Evolutionary conservation across 1,139 yeast genomes (phyloP), one percentile per base, ranked within the genome.

Genomic region (Spathaspora sp.): DNA sequence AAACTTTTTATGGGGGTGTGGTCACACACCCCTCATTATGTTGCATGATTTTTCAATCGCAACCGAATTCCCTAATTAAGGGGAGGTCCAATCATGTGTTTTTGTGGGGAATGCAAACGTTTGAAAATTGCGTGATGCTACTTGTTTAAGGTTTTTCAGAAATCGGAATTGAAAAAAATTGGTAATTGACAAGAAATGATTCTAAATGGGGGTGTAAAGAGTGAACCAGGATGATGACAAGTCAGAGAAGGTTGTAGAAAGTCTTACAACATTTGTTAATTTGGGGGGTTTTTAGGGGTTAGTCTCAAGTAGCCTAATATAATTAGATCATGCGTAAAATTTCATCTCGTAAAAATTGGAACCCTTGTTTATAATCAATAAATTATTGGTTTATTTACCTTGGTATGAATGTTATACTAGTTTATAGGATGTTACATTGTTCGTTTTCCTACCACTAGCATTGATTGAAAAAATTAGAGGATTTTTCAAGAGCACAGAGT

Each of bases 1-100:
- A 31, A 15, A 15, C 16, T 31, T 15, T 13, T 15, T 15, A 31
- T 10, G 18, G 15, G 3, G 16, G 17, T 17, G 15, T 2, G 16
- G 17, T 17, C 16, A 17, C 38, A 18, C 20, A 26, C 29, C 29
- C 29, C 38, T 34, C 38, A 34, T 34, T n/a, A 15, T 17, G 13
- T 34, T 16, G 38, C 38, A 34, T 34, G 38, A 34, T 34, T 34
- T 29, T 34, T 34, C 38, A 16, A 16, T 34, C 24, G 38, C 38
- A 34, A 17, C 38, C 38, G 16, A 34, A 34, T 5, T 15, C 23
- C 24, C 24, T 34, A 17, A n/a, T 6, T 16, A 10, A 6, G 37
- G 20, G 11, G 16, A 10, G 20, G 38, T 33, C n/a, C 7, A 34
- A 34, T 34, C 38, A 34, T 34, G 38, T 34, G 38, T 34, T 34